phyloP scores from a whole-genome alignment of 2,329 filamentous ascomycete genomes.

The Intubia oerlemansii region DNA sequence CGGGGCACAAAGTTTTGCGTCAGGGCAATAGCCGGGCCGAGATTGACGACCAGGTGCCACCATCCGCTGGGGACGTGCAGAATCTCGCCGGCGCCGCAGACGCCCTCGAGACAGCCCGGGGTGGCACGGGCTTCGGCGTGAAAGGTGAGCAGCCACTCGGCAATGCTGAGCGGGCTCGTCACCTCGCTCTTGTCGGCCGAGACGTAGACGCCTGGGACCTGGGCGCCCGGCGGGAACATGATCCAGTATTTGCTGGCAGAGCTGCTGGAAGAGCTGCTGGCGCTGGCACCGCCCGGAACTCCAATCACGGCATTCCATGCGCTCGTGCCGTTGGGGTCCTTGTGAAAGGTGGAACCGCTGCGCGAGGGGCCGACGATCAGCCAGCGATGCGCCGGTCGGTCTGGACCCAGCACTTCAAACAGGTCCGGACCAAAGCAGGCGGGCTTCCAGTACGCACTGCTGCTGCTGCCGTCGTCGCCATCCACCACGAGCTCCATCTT shows the following conservation, averaged over 20 bases:
- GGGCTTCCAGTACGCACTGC: slow-evolving; percentile 49
- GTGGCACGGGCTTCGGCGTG: slow-evolving; percentile 60
- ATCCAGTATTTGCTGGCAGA: slow-evolving; percentile 99
- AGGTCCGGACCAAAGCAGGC: slow-evolving; percentile 72
- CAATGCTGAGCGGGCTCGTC: slow-evolving; percentile 80
- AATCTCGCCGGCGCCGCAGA: slow-evolving; percentile 69
- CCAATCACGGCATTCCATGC: slow-evolving; percentile 92
- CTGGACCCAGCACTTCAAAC: slow-evolving; percentile 54
- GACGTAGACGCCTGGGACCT: slow-evolving; percentile 77
- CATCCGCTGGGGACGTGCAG: slow-evolving; percentile 84
- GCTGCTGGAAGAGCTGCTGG: no score
- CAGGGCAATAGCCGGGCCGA: slow-evolving; percentile 65
- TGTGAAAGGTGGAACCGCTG: slow-evolving; percentile 89
- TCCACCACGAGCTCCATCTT: slow-evolving; percentile 61
- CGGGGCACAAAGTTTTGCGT: slow-evolving; percentile 89
- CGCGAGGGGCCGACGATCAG: slow-evolving; percentile 73
- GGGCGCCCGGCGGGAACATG: slow-evolving; percentile 69
- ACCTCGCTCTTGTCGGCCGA: slow-evolving; percentile 82
- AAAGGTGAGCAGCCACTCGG: slow-evolving; percentile 88
- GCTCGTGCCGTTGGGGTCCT: slow-evolving; percentile 50
- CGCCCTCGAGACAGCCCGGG: slow-evolving; percentile 63
- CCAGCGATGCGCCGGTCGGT: slow-evolving; percentile 80
- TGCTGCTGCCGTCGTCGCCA: slow-evolving; percentile 21
- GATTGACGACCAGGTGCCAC: slow-evolving; percentile 92
- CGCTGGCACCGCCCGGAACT: no score